Evolutionary conservation across 2,329 filamentous ascomycete species (phyloP).

Genomic region (Cadophora luteo-olivacea): DNA sequence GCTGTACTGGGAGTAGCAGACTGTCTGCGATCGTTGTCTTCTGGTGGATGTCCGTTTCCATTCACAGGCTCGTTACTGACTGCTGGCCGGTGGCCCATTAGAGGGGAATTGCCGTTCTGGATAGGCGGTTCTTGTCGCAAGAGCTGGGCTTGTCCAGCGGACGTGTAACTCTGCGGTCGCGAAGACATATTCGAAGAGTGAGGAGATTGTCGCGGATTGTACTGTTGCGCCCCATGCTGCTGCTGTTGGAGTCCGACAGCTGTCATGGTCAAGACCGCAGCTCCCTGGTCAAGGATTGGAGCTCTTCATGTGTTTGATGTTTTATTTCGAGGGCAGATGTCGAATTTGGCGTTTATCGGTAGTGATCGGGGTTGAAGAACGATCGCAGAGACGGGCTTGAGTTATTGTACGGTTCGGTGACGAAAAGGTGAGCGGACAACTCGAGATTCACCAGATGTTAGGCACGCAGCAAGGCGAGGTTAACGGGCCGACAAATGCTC

Average conservation of each 20-base stretch:
- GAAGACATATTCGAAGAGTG: slow-evolving; percentile 40
- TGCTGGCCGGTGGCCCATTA: slow-evolving; percentile 33
- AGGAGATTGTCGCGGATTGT: slow-evolving; percentile 40
- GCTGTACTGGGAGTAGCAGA: slow-evolving; percentile 16
- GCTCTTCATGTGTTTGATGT: slow-evolving; percentile 33
- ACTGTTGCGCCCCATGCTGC: slow-evolving; percentile 40
- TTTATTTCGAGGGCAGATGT: neutral
- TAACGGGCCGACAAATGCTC: neutral
- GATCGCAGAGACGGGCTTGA: neutral
- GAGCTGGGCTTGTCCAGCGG: slow-evolving; percentile 28
- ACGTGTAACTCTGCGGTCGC: slow-evolving; percentile 39
- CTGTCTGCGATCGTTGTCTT: slow-evolving; percentile 23
- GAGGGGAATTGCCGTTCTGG: slow-evolving; percentile 36
- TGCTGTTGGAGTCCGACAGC: slow-evolving; percentile 44
- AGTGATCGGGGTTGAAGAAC: neutral
- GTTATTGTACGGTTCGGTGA: neutral
- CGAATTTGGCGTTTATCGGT: neutral
- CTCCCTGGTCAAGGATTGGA: slow-evolving; percentile 33
- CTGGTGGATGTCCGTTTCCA: slow-evolving; percentile 30
- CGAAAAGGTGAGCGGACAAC: slow-evolving; percentile 17
- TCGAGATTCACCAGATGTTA: slow-evolving; percentile 13
- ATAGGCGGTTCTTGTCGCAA: slow-evolving; percentile 33
- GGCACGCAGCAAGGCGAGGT: slow-evolving; percentile 1
- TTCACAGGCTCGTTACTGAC: slow-evolving; percentile 40
- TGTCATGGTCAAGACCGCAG: slow-evolving; percentile 42